Percentiles rank a stretch among this genome's conserved stretches.
phyloP scores from a whole-genome alignment of 2,329 filamentous ascomycete genomes.

The Aspergillus unguis region DNA sequence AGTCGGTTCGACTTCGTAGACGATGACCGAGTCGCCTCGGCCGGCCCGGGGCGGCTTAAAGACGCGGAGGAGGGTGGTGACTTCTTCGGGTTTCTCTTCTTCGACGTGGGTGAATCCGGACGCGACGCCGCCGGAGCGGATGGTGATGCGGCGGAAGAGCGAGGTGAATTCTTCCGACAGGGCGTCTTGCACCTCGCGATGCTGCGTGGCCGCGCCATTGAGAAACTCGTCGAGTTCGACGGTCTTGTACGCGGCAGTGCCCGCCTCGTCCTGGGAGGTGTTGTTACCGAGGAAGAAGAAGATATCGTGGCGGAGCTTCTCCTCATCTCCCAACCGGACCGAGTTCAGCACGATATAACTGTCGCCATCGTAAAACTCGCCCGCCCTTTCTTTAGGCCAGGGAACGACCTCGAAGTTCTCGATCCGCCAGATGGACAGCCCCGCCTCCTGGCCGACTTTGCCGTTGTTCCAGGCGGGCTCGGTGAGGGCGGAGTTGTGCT shows the following conservation, averaged over 20 bases:
- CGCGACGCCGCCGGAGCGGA: slow-evolving; percentile 58
- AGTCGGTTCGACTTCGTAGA: slow-evolving; percentile 61
- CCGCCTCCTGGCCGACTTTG: slow-evolving; percentile 50
- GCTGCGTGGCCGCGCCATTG: slow-evolving; percentile 59
- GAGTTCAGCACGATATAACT: slow-evolving; percentile 65
- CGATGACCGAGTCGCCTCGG: slow-evolving; percentile 48
- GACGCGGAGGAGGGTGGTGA: slow-evolving; percentile 57
- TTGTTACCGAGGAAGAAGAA: slow-evolving; percentile 68
- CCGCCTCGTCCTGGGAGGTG: slow-evolving; percentile 66
- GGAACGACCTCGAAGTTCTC: slow-evolving; percentile 64
- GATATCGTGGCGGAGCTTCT: slow-evolving; percentile 59
- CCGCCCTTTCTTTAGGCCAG: slow-evolving; percentile 56
- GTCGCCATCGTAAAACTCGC: slow-evolving; percentile 65
- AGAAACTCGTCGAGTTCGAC: slow-evolving; percentile 68
- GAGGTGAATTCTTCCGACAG: slow-evolving; percentile 60
- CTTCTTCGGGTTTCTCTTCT: slow-evolving; percentile 45
- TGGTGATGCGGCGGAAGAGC: slow-evolving; percentile 60
- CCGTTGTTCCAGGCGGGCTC: slow-evolving; percentile 67
- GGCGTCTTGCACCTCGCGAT: slow-evolving; percentile 60
- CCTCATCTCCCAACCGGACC: slow-evolving; percentile 49
- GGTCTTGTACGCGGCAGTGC: slow-evolving; percentile 66
- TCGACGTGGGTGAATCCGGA: slow-evolving; percentile 65
- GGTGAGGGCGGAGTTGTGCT: slow-evolving; percentile 62
- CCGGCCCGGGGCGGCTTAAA: slow-evolving; percentile 55
- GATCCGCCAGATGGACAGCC: slow-evolving; percentile 64